phyloP scores from a whole-genome alignment of 1,284 basidiomycete species.

The Ceratorhiza oryzae-sativae region DNA sequence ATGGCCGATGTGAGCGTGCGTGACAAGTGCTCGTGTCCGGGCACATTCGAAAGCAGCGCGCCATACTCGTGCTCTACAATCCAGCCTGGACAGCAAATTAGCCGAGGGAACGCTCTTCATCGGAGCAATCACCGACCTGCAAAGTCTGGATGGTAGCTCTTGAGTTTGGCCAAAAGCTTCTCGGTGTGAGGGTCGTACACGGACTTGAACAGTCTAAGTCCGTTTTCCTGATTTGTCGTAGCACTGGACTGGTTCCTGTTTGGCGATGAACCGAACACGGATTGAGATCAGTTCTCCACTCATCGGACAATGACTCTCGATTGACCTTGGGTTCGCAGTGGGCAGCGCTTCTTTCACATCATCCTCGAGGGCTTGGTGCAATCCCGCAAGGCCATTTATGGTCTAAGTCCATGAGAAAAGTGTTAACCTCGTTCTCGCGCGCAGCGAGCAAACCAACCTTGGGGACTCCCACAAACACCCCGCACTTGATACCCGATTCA shows the following conservation, averaged over 20 bases:
- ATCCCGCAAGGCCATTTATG: constrained; percentile 80
- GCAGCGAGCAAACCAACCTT: constrained; percentile 60
- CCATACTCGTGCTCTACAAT: constrained; percentile 93
- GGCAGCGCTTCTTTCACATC: constrained; percentile 77
- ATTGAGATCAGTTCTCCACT: constrained; percentile 40
- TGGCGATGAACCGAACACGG: constrained; percentile 25
- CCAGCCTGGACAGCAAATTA: constrained; percentile 68
- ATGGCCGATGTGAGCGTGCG: constrained; percentile 88
- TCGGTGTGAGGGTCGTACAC: constrained; percentile 91
- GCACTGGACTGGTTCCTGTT: constrained; percentile 35
- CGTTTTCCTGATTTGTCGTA: constrained; percentile 48
- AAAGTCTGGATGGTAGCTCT: constrained; percentile 70
- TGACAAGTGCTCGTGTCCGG: constrained; percentile 62
- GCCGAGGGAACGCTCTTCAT: constrained; percentile 56
- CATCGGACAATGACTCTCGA: constrained; percentile 20
- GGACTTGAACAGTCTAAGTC: constrained; percentile 81
- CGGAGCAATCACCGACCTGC: constrained; percentile 65
- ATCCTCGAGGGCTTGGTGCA: constrained; percentile 76
- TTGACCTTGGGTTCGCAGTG: constrained; percentile 71
- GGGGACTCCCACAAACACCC: constrained; percentile 91
- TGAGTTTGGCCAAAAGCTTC: constrained; percentile 90
- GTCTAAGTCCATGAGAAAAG: constrained; percentile 57
- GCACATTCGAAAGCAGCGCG: constrained; percentile 79
- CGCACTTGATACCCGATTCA: constrained; percentile 92
- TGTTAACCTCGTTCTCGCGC: constrained; percentile 41